Evolutionary conservation across 169 alveolate genomes (phyloP).

Genomic region (Plasmodium coatneyi): DNA sequence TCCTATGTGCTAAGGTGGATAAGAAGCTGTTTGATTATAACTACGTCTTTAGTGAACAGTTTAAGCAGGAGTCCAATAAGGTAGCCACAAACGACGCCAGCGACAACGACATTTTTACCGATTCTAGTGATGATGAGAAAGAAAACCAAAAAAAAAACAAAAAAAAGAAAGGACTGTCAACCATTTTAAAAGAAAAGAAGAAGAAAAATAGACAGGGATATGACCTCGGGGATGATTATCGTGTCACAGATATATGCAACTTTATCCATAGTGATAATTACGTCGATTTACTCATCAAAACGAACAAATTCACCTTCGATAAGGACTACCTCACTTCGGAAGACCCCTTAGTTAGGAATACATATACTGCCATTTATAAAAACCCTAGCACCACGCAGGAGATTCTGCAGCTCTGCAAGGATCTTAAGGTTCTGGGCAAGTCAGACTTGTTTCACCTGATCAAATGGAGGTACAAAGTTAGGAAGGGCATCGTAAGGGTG

Average conservation of each 20-base stretch:
- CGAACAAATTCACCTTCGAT: slow-evolving; percentile 79
- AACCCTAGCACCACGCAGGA: slow-evolving; percentile 87
- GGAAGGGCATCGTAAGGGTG: slow-evolving; percentile 6
- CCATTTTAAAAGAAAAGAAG: slow-evolving; percentile 83
- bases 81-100: slow-evolving; percentile 41
- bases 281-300: slow-evolving; percentile 81
- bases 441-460: slow-evolving; percentile 87
- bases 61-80: slow-evolving; percentile 49
- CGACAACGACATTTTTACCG: slow-evolving; percentile 79
- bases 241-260: slow-evolving; percentile 81
- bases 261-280: slow-evolving; percentile 84
- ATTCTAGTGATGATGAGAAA: slow-evolving; percentile 61
- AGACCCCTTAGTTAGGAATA: slow-evolving; percentile 62
- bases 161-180: slow-evolving; percentile 78
- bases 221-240: slow-evolving; percentile 88
- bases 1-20: slow-evolving; percentile 95
- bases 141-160: slow-evolving; percentile 63
- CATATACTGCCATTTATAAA: slow-evolving; percentile 53
- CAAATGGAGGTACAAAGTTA: slow-evolving; percentile 90
- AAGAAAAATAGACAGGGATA: slow-evolving; percentile 90
- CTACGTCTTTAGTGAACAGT: slow-evolving; percentile 91
- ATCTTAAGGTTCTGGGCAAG: slow-evolving; percentile 90
- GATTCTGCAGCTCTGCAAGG: slow-evolving; percentile 83
- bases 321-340: slow-evolving; percentile 35
- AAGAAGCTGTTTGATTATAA: slow-evolving; percentile 96